Base-by-base conservation (phyloP, 1,284 basidiomycete species). In the Malassezia pachydermatis region DNA sequence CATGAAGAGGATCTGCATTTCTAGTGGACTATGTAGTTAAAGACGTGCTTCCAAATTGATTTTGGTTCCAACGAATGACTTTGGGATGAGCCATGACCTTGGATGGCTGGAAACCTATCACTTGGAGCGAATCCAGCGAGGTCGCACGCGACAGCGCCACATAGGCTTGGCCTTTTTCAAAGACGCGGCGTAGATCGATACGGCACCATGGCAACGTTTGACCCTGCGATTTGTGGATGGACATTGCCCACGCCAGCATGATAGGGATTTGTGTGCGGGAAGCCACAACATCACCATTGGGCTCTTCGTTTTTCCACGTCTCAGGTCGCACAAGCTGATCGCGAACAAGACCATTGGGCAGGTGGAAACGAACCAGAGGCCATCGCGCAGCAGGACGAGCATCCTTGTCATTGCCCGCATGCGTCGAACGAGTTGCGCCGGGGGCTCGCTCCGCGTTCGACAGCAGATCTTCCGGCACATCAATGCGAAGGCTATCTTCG, bases 131-230 rank as follows among this genome's bases (percentile, higher is more conserved):
- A 8, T 90, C 83, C 37, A 98, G 75, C 8, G 82, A 84, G 0
- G 89, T 94, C 2, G 94, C 94, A 27, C 94, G 86, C 19, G 89
- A 94, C 14, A 98, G 77, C 0, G 94, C 92, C 24, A 96, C 90
- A 64, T 98, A 96, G 28, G 88, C 88, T 76, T 88, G 88, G 27
- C 65, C 54, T 41, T 65, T 67, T 44, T 71, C 68, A 39, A 71
- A 71, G 1, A 67, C 60, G 19, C 55, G 55, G 32, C 57, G 55
- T 17, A 71, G 54, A 39, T 71, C 65, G 45, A 71, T 64, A 38
- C 58, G 58, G 58, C 62, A 66, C 51, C 58, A 60, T 14, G 61
- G 57, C 20, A 70, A 53, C 37, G 68, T 70, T 55, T 70, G 67
- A 5, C 67, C 67, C 48, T 70, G 67, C 45, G 64, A 60, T 49